phyloP scores from a whole-genome alignment of 176 grass and related monocot species.

The Zoysia pacifica region DNA sequence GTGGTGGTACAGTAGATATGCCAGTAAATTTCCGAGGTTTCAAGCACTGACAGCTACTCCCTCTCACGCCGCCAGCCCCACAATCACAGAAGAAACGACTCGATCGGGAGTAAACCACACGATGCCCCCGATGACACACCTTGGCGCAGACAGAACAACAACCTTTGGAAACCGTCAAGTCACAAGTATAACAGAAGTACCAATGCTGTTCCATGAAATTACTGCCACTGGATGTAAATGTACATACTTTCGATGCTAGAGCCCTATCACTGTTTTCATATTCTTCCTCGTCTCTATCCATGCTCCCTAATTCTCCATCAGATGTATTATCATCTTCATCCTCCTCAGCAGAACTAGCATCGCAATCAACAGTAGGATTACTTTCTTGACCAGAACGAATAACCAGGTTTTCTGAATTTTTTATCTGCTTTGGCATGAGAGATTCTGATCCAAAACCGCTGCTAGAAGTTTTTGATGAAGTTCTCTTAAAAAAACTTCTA shows the following conservation, averaged over 20 bases:
- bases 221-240: constrained; percentile 97
- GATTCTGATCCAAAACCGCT: constrained; percentile 59
- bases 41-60: constrained; percentile 90
- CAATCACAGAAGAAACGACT: constrained; percentile 99
- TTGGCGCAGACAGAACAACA: constrained; percentile 94
- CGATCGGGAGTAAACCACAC: constrained; percentile 95
- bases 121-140: constrained; percentile 93
- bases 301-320: constrained; percentile 91
- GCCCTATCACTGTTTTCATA: constrained; percentile 79
- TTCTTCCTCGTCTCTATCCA: constrained; percentile 94
- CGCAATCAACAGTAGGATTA: constrained; percentile 61
- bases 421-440: constrained; percentile 63
- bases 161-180: constrained; percentile 94
- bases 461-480: constrained; percentile 62
- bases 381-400: constrained; percentile 64
- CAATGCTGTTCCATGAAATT: constrained; percentile 99
- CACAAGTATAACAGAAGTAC: constrained; percentile 99
- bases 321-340: constrained; percentile 98
- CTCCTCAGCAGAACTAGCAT: constrained; percentile 87
- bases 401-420: constrained; percentile 75
- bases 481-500: constrained; percentile 56
- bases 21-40: constrained; percentile 90
- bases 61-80: constrained; percentile 92
- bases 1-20: constrained; percentile 33
- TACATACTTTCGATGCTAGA: constrained; percentile 89